Evolutionary conservation across 1,284 basidiomycete species (phyloP), one percentile per base, ranked within the genome.

Genomic region (Marasmius sp.): DNA sequence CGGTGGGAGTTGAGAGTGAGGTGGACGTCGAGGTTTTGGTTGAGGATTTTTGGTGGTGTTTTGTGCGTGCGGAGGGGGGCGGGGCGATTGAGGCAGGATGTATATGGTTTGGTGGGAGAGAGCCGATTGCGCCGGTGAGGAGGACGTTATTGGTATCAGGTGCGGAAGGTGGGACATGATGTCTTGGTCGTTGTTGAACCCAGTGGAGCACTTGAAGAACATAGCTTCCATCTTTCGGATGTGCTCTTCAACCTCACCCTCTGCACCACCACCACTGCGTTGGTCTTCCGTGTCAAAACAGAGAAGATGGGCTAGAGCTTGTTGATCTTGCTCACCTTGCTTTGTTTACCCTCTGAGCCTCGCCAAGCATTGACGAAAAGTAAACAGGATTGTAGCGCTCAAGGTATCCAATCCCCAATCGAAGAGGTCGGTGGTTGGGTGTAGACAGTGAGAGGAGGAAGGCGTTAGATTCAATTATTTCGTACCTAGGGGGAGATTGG

Each of bases 351-450:
- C 27, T 43, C 51, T 9, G 51, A 34, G 11, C 18, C 53, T 6
- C 51, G 50, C 47, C 59, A 33, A 10, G 57, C 57, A 49, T 22
- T 34, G 8, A 55, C 37, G 10, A 62, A 20, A 4, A 57, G 57
- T 36, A 59, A 57, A 12, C 61, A 62, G 61, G 7, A 62, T 57
- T 1, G 61, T 61, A 6, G 55, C 55, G 45, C 47, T 57, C 11
- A 61, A 36, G 33, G 51, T 36, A 16, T 53, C 51, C 6, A 53
- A 53, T 8, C 51, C 51, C 51, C 27, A 51, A 36, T 56, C 57
- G 37, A 33, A 39, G 10, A 56, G 4, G 39, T 48, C 41, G 14
- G 16, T 38, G 5, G 34, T 36, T 3, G 9, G 22, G 7, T 16
- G n/a, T n/a, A n/a, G n/a, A n/a, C n/a, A n/a, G n/a, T n/a, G n/a